Evolutionary conservation across 1,284 basidiomycete genomes (phyloP).

Genomic region (Mycena citricolor): DNA sequence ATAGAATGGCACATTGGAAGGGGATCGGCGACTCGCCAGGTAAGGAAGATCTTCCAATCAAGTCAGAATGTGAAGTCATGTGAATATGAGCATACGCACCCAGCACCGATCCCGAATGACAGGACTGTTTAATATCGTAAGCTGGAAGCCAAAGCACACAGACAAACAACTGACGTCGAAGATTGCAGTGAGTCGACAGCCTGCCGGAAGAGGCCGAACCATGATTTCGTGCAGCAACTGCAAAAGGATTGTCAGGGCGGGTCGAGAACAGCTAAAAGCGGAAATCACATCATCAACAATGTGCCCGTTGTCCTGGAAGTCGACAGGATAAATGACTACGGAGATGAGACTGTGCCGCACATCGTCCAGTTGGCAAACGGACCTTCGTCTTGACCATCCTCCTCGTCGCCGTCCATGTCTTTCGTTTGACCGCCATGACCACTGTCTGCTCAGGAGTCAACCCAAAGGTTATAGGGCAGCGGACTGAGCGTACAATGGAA

Average conservation of each 20-base stretch:
- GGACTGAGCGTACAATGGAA: conserved; percentile 73
- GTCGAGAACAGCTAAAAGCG: neutral
- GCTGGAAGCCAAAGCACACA: neutral
- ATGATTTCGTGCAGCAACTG: conserved; percentile 73
- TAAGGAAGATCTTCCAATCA: conserved; percentile 53
- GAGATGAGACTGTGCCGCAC: too few relatives aligned
- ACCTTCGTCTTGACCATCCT: conserved; percentile 68
- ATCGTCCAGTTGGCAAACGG: conserved; percentile 32
- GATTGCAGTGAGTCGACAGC: conserved; percentile 86
- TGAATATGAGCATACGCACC: conserved; percentile 36
- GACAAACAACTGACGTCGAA: conserved; percentile 63
- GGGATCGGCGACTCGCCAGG: conserved; percentile 40
- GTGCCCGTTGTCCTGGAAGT: conserved; percentile 69
- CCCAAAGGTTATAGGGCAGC: neutral
- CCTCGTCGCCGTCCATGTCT: conserved; percentile 71
- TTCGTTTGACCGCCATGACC: conserved; percentile 84
- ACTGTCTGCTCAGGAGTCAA: conserved; percentile 47
- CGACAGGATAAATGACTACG: conserved; percentile 84
- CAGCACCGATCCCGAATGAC: conserved; percentile 67
- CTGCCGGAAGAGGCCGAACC: conserved; percentile 74
- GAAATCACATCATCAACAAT: conserved; percentile 81
- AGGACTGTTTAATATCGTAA: too few relatives aligned
- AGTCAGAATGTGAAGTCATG: neutral
- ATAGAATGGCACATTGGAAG: neutral
- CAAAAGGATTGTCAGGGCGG: conserved; percentile 1